Percentiles rank a stretch among this genome's conserved stretches.
Conservation (phyloP, 139 green algal genomes). For the Dunaliella sp. region DNA sequence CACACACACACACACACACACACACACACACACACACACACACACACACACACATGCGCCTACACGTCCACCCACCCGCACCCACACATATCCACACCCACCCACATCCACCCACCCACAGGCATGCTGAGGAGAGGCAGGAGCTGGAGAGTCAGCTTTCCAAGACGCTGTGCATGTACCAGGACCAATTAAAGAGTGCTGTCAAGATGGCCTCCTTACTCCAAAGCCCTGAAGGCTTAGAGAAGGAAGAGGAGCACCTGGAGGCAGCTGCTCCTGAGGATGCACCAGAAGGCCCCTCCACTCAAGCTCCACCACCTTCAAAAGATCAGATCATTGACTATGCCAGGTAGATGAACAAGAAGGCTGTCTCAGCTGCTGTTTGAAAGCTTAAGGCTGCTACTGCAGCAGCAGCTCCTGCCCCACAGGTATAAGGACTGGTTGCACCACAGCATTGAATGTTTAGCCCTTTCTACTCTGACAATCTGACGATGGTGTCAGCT, state of each 20-base stretch:
- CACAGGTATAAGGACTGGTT: too few relatives aligned
- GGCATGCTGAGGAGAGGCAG: conserved; percentile 33
- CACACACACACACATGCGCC: too few relatives aligned
- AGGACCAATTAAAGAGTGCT: conserved; percentile 47
- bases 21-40: too few relatives aligned
- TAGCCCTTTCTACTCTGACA: too few relatives aligned
- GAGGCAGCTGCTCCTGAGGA: too few relatives aligned
- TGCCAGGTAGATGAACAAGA: not conserved
- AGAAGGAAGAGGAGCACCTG: too few relatives aligned
- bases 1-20: too few relatives aligned
- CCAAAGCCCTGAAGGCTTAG: conserved; percentile 15
- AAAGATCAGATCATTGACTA: not conserved
- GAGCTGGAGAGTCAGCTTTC: conserved; percentile 41
- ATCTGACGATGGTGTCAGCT: too few relatives aligned
- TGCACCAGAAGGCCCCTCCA: not conserved
- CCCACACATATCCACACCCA: not conserved
- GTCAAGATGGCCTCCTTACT: conserved; percentile 52
- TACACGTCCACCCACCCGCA: too few relatives aligned
- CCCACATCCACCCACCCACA: not conserved
- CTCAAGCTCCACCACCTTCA: not conserved
- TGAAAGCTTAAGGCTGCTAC: not conserved
- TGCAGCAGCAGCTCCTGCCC: not conserved
- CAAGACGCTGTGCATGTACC: conserved; percentile 44
- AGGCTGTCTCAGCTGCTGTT: not conserved
- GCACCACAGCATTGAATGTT: too few relatives aligned